Evolutionary conservation across 345 rosid genomes (phyloP).

Genomic region (Populus simonii): DNA sequence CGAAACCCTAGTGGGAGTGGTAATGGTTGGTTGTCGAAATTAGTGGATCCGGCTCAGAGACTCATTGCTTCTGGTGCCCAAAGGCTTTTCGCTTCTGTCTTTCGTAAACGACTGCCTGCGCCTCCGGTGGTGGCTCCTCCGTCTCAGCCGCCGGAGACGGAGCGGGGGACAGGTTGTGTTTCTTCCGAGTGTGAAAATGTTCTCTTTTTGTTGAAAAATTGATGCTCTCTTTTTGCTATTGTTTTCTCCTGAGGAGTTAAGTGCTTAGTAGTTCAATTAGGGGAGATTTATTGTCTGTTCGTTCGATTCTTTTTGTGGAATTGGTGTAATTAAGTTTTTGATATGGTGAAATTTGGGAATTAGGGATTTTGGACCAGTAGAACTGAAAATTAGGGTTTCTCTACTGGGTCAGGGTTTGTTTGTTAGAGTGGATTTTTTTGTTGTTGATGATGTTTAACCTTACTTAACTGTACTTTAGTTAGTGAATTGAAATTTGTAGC

Average conservation of each 20-base stretch:
- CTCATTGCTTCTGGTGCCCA: conserved; percentile 76
- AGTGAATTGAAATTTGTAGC: neutral
- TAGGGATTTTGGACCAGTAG: neutral
- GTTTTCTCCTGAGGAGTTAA: neutral
- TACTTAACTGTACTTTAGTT: neutral
- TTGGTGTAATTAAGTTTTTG: neutral
- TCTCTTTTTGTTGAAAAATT: neutral
- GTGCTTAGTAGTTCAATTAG: too few relatives aligned
- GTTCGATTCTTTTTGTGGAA: neutral
- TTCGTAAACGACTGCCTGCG: conserved; percentile 67
- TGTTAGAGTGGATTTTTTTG: neutral
- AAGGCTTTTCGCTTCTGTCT: conserved; percentile 64
- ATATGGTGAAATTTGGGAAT: neutral
- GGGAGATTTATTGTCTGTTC: too few relatives aligned
- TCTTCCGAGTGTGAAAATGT: neutral
- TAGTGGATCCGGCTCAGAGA: conserved; percentile 90
- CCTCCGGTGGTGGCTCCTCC: conserved; percentile 23
- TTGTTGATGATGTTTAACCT: neutral
- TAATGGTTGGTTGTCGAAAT: conserved; percentile 74
- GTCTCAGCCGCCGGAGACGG: conserved; percentile 39
- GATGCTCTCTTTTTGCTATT: neutral
- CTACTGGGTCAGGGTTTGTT: neutral
- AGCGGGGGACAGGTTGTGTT: conserved; percentile 43
- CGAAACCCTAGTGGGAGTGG: conserved; percentile 39
- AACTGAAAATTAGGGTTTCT: neutral